Conservation (phyloP, 257 asterid species). For the Verbena officinalis region DNA sequence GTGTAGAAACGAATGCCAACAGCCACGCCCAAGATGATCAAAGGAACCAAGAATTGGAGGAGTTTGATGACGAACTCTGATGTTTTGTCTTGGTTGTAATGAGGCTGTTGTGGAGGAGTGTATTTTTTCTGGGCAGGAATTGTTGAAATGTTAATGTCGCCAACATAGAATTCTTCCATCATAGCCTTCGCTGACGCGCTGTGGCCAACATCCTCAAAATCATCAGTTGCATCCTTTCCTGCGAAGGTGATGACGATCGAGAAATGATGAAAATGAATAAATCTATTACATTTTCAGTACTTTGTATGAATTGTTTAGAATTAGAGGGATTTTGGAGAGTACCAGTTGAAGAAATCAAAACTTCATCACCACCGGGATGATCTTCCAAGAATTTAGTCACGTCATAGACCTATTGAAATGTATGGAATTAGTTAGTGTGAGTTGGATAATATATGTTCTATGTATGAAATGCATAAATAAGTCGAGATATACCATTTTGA, state of each 20-base stretch:
- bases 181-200: conserved; percentile 66
- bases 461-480: background rate
- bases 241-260: conserved; percentile 6
- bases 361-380: conserved; percentile 95
- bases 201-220: conserved; percentile 89
- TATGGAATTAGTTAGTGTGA: background rate
- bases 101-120: conserved; percentile 82
- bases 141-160: conserved; percentile 62
- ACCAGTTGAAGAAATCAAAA: conserved; percentile 80
- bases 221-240: conserved; percentile 94
- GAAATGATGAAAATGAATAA: background rate
- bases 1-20: conserved; percentile 76
- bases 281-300: too few relatives aligned
- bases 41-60: conserved; percentile 82
- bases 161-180: conserved; percentile 68
- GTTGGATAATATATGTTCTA: background rate
- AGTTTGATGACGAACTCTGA: conserved; percentile 71
- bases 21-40: conserved; percentile 74
- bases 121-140: conserved; percentile 62
- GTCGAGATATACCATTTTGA: too few relatives aligned
- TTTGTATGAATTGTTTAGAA: background rate
- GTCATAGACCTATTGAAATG: conserved; percentile 60
- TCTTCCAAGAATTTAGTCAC: conserved; percentile 90
- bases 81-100: conserved; percentile 87
- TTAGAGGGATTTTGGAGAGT: conserved; percentile 1